Base-by-base conservation (phyloP, 306 rosid species). In the Ormosia emarginata region DNA sequence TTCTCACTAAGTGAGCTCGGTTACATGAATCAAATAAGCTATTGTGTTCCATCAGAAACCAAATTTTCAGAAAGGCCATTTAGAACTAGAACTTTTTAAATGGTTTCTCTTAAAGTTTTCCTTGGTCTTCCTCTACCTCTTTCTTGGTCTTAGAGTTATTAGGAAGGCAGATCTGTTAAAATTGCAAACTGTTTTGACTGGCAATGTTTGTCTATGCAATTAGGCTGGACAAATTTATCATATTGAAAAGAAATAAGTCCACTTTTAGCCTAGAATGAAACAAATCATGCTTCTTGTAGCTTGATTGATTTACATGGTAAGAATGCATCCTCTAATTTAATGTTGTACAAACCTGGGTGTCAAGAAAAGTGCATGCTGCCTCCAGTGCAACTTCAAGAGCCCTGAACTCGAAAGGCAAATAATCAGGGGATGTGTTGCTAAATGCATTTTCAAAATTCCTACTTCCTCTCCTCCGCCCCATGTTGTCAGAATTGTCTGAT, bases 301-400 rank as follows among this genome's bases (percentile, higher is more conserved):
- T 43, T 9, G 12, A 43, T 43, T 43, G 11, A 43, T 43, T 43
- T 43, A 43, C 2, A 43, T 43, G 49, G 49, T 8, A 43, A 43
- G 13, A 43, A 43, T 24, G 24, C 24, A 24, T 24, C 24, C 83
- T 14, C 52, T 29, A 62, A 44, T 72, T 30, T 37, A 84, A 66
- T 66, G 50, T 49, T 57, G 81, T 24, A 84, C 67, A 52, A 86
- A 96, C 99, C 97, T 93, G 97, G 84, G 94, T 86, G 85, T 96
- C 99, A 62, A 96, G 99, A 91, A 92, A 96, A 55, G 98, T 89
- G 90, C 97, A 96, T 70, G 99, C 99, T n/a, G 98, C 89, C 84
- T 96, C 99, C 64, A 96, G 82, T 68, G 97, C 99, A 86, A 96
- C 97, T 92, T 96, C 99, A 69, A 96, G 94, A 67, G 97, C 99